Percentiles rank a stretch among this genome's conserved stretches.
Conservation (phyloP, 2,329 filamentous ascomycete species). For the Ascochyta rabiei region DNA sequence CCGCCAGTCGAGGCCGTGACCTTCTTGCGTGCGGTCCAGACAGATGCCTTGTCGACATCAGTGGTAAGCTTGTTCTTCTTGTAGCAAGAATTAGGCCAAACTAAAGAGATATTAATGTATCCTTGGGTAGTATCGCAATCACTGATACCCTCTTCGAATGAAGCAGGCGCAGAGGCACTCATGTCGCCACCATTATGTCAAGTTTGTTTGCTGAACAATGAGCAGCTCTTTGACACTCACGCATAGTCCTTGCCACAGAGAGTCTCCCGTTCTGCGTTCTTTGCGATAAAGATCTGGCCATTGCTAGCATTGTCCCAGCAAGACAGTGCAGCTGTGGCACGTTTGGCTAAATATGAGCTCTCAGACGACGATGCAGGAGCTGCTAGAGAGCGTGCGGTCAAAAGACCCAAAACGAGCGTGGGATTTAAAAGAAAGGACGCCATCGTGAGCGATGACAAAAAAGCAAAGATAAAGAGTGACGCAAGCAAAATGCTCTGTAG, state of each 20-base stretch:
- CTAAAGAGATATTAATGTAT: slow-evolving; percentile 13
- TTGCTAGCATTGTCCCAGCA: slow-evolving; percentile 15
- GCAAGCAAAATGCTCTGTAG: slow-evolving; percentile 9
- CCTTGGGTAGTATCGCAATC: slow-evolving; percentile 5
- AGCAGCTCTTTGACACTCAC: not conserved
- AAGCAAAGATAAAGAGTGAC: slow-evolving; percentile 11
- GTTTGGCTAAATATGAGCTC: slow-evolving; percentile 9
- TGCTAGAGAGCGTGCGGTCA: slow-evolving; percentile 7
- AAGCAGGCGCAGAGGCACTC: slow-evolving; percentile 1
- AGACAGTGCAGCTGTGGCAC: slow-evolving; percentile 10
- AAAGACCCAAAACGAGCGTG: slow-evolving; percentile 15
- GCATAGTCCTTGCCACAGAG: slow-evolving; percentile 14
- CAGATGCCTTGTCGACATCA: slow-evolving; percentile 7
- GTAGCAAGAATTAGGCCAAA: slow-evolving; percentile 12
- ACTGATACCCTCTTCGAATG: slow-evolving; percentile 14
- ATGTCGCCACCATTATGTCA: not conserved
- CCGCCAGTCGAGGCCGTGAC: not conserved
- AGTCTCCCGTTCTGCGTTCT: slow-evolving; percentile 13
- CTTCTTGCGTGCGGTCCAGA: slow-evolving; percentile 17
- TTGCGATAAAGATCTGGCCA: slow-evolving; percentile 4
- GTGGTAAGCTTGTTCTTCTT: slow-evolving; percentile 14
- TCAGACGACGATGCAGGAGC: slow-evolving; percentile 6
- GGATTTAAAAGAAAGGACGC: slow-evolving; percentile 15
- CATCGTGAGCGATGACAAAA: slow-evolving; percentile 7
- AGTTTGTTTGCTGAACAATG: not conserved